These are phyloP conservation scores for Colletotrichum siamense DNA, from an alignment of 2,329 filamentous ascomycete species.

Conservation along the genomic window DNA sequence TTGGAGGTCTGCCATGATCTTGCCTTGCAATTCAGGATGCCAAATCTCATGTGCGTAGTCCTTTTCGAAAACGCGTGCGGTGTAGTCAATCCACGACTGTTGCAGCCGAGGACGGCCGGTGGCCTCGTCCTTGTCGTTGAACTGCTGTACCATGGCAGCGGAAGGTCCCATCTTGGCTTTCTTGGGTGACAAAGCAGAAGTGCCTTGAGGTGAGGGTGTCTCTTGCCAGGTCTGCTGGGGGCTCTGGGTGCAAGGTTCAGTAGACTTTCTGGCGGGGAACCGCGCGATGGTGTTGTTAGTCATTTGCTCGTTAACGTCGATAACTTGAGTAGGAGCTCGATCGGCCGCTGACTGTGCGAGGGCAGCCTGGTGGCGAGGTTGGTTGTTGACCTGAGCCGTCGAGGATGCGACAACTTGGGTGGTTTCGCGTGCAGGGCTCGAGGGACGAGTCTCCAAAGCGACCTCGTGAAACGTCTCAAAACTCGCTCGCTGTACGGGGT, in stretches of 20 bases:
- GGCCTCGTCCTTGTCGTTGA: background rate
- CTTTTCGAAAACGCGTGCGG: background rate
- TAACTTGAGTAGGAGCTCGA: background rate
- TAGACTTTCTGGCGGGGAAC: background rate
- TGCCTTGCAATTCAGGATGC: background rate
- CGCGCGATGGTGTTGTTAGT: background rate
- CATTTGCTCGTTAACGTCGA: background rate
- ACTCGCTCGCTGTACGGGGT: background rate
- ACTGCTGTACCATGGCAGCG: background rate
- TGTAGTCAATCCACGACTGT: background rate
- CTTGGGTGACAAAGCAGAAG: background rate
- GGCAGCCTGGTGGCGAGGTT: background rate
- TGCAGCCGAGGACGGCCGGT: background rate
- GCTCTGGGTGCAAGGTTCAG: background rate
- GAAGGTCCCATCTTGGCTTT: background rate
- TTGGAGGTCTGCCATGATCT: background rate
- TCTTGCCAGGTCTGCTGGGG: background rate
- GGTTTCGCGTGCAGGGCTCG: background rate
- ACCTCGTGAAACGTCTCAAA: background rate
- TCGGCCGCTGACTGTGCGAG: background rate
- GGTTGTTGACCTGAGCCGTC: background rate
- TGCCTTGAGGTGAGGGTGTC: background rate
- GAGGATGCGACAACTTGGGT: background rate
- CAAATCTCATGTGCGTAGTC: background rate
- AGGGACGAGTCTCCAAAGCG: background rate